phyloP scores from a whole-genome alignment of 2,329 filamentous ascomycete species.

The Penicillium hordei region DNA sequence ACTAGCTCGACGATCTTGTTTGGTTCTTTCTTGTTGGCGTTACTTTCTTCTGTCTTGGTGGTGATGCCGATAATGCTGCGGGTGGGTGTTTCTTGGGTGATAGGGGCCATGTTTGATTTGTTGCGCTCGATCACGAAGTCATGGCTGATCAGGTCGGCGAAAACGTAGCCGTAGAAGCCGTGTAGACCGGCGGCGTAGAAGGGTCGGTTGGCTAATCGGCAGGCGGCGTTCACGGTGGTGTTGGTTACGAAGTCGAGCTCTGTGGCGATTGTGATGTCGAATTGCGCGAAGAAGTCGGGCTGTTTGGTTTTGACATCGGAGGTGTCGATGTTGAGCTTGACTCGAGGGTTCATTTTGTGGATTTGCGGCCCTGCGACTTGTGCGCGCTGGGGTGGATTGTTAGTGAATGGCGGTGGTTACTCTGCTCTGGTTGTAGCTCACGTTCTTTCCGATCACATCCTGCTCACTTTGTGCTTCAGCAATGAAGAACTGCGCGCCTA shows the following conservation, averaged over 20 bases:
- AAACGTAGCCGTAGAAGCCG: conserved; percentile 92
- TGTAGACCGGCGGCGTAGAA: conserved; percentile 89
- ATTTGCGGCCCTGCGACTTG: conserved; percentile 75
- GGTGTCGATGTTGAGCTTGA: conserved; percentile 70
- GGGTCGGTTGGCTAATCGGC: conserved; percentile 71
- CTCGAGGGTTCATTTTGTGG: conserved; percentile 84
- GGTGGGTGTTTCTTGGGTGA: conserved; percentile 71
- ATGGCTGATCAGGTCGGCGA: conserved; percentile 87
- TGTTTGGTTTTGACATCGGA: conserved; percentile 66
- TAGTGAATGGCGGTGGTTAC: conserved; percentile 7
- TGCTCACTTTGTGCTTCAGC: conserved; percentile 56
- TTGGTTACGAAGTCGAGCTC: conserved; percentile 76
- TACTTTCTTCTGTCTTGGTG: conserved; percentile 68
- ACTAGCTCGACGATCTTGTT: conserved; percentile 79
- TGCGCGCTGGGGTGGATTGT: conserved; percentile 59
- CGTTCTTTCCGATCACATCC: conserved; percentile 62
- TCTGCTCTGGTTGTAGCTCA: conserved; percentile 32
- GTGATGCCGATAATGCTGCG: conserved; percentile 71
- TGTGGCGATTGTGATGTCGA: conserved; percentile 85
- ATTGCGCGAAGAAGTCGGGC: conserved; percentile 72
- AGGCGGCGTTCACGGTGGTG: conserved; percentile 79
- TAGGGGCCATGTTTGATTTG: conserved; percentile 68
- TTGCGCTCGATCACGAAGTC: conserved; percentile 86
- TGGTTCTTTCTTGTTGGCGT: conserved; percentile 71
- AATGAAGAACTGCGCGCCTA: conserved; percentile 82